Evolutionary conservation across 345 rosid species (phyloP).

Genomic region (Psidium friedrichsthalianum): DNA sequence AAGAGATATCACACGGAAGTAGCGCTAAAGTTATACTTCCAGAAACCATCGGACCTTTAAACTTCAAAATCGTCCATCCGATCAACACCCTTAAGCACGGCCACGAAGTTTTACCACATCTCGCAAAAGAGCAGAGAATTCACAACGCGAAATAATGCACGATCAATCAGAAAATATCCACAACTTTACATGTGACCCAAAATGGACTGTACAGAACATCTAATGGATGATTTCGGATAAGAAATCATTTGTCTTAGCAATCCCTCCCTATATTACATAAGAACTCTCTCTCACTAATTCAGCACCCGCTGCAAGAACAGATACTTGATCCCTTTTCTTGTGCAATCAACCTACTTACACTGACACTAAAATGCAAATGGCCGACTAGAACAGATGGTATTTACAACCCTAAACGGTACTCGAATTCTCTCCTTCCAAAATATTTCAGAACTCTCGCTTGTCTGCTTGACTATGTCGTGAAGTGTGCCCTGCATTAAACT

Average conservation of each 20-base stretch:
- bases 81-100: background rate
- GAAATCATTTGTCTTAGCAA: background rate
- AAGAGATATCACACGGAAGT: background rate
- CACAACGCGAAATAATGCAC: background rate
- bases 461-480: background rate
- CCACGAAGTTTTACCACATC: background rate
- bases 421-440: slow-evolving; percentile 16
- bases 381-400: slow-evolving; percentile 6
- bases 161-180: slow-evolving; percentile 3
- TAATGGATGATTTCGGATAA: background rate
- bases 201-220: slow-evolving; percentile 23
- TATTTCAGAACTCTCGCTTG: slow-evolving; percentile 3
- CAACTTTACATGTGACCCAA: slow-evolving; percentile 31
- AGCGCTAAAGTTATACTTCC: background rate
- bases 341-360: slow-evolving; percentile 34
- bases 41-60: background rate
- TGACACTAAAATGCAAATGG: slow-evolving; percentile 12
- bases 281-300: background rate
- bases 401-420: slow-evolving; percentile 16
- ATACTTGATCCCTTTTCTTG: background rate
- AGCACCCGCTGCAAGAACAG: background rate
- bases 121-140: background rate
- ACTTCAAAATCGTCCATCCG: background rate
- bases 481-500: slow-evolving; percentile 14
- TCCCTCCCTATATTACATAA: slow-evolving; percentile 25